A percentile compares a stretch with the other conserved stretches of the same genome.
These are phyloP conservation scores for Aureoboletus auriporus DNA, from an alignment of 768 basidiomycete genomes.

Conservation along the genomic window DNA sequence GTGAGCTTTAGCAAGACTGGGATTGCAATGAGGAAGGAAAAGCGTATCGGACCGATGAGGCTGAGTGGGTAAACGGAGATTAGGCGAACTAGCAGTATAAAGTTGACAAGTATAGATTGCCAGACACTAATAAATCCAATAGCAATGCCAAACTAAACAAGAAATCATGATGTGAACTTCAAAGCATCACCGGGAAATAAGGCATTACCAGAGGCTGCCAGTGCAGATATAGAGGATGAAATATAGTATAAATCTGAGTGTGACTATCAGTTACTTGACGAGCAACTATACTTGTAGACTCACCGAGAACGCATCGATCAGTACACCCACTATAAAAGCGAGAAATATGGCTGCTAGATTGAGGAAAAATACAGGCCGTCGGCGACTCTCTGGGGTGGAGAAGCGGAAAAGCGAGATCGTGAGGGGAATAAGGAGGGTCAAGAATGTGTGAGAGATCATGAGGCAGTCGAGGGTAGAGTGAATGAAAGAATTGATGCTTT, in stretches of 20 bases:
- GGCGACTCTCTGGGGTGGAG: slow-evolving; percentile 12
- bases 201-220: slow-evolving; percentile 7
- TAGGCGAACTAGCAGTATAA: slow-evolving; percentile 23
- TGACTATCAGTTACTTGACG: background rate
- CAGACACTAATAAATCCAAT: slow-evolving; percentile 20
- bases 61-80: slow-evolving; percentile 18
- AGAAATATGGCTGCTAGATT: slow-evolving; percentile 12
- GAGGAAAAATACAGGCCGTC: slow-evolving; percentile 18
- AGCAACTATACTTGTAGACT: background rate
- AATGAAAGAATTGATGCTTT: background rate
- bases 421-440: slow-evolving; percentile 18
- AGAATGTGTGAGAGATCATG: slow-evolving; percentile 22
- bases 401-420: slow-evolving; percentile 14
- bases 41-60: slow-evolving; percentile 1
- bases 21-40: slow-evolving; percentile 7
- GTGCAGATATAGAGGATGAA: slow-evolving; percentile 14
- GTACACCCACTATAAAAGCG: slow-evolving; percentile 10
- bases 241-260: slow-evolving; percentile 19
- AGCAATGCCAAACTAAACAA: slow-evolving; percentile 11
- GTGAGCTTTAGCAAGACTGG: slow-evolving; percentile 23
- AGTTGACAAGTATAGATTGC: slow-evolving; percentile 23
- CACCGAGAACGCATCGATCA: slow-evolving; percentile 12
- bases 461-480: slow-evolving; percentile 14
- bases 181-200: background rate
- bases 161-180: background rate